Base-by-base conservation (phyloP, 2,329 filamentous ascomycete genomes). In the Karstenula rhodostoma region DNA sequence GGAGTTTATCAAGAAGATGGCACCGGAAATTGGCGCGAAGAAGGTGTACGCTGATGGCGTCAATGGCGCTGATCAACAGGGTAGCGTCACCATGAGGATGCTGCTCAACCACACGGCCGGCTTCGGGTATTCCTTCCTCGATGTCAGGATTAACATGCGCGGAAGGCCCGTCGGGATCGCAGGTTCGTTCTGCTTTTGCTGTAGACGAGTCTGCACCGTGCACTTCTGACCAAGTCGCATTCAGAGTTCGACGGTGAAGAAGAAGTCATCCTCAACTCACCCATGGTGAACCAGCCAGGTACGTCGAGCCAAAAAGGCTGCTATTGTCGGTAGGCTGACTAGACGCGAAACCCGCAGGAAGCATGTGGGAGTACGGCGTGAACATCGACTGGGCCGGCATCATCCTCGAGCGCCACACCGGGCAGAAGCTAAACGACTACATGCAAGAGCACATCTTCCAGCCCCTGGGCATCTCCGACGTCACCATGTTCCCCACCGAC, bases 201-300 rank as follows among this genome's bases (percentile, higher is more conserved):
- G n/a, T 15, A 40, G 15, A n/a, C 37, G 4, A 5, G 37, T 32
- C 2, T 10, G 2, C n/a, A 40, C 15, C 3, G n/a, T 8, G 37
- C 15, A 19, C 13, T 40, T 4, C 37, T 40, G n/a, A 40, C n/a
- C 29, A 2, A 10, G n/a, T 19, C n/a, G 37, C n/a, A 4, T 40
- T 22, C 33, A 52, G 87, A 89, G 68, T 86, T 89, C 66, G 83
- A 82, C 0, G 84, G 84, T 0, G 78, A 85, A 6, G 68, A 82
- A 17, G 78, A 80, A 33, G 87, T 86, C 25, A 77, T 89, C 46
- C 67, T 82, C 37, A 70, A 76, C 13, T 72, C 76, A 58, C 85
- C 88, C 0, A 73, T 91, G 17, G 72, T 90, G 1, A 87, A 88
- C 64, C 87, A 91, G 64, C 89, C 89, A 0, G 88, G 49, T 52